Evolutionary conservation across 2,329 filamentous ascomycete species (phyloP), one percentile per base, ranked within the genome.

Genomic region (Chaetomiaceae sp.): DNA sequence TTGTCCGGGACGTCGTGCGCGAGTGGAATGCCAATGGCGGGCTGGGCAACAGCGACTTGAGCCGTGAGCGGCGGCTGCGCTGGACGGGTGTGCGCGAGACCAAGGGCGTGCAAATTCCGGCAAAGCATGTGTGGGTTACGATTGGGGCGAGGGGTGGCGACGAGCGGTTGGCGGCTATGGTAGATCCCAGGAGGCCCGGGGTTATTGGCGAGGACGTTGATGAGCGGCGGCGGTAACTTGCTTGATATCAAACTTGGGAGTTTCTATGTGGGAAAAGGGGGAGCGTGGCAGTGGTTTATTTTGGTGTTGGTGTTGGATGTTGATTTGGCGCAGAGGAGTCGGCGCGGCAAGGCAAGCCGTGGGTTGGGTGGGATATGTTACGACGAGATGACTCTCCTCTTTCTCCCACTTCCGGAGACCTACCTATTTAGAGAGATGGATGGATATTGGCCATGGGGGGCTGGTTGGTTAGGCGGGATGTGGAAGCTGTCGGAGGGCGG

Each of bases 21-120:
- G 85, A 89, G 66, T 92, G 88, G 88, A 79, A 83, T 11, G 63
- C 66, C 51, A 85, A 86, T 61, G 84, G 82, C 3, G 88, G 88
- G 2, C 69, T 91, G 29, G 88, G 88, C 48, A 83, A 82, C 65
- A 82, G 80, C 59, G 74, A 78, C 57, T 83, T 84, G 76, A 73
- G 71, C 55, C 73, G 74, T 49, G 75, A 78, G 37, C 65, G 69
- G 10, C 74, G 82, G 14, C 70, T 84, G 23, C 74, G 79, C 60
- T 86, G 82, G 82, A 73, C 68, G 8, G 82, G 83, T 21, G 69
- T 72, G 56, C 75, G 83, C 36, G 81, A 85, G 70, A 76, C 74
- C 0, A 73, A 77, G 51, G 71, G 75, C 57, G 72, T 73, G 36
- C 74, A 73, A 33, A 69, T 73, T 10, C 76, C 79, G 5, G 74